These are phyloP conservation scores for Fusarium metavorans DNA, from an alignment of 2,329 filamentous ascomycete species.

Conservation along the genomic window DNA sequence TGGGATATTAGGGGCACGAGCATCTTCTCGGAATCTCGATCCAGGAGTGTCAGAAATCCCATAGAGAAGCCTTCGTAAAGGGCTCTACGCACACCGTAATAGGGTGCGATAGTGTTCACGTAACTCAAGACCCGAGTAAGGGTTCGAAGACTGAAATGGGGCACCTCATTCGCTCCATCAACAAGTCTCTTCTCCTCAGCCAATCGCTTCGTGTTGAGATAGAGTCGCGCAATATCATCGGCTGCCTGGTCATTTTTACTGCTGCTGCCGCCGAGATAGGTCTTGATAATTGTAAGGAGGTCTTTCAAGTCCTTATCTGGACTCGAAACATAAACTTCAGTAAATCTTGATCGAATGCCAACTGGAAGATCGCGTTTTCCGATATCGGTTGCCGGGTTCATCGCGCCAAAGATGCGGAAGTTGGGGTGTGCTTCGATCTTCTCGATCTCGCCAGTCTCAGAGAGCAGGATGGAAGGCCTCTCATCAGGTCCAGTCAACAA, in stretches of 20 bases:
- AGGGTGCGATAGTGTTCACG: slow-evolving; percentile 83
- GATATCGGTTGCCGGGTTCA: slow-evolving; percentile 98
- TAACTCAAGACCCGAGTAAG: slow-evolving; percentile 91
- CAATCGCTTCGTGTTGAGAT: slow-evolving; percentile 86
- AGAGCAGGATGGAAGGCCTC: slow-evolving; percentile 85
- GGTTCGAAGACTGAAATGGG: slow-evolving; percentile 96
- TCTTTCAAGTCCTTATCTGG: slow-evolving; percentile 90
- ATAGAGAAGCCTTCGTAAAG: slow-evolving; percentile 97
- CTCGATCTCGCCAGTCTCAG: slow-evolving; percentile 94
- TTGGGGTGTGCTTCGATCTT: slow-evolving; percentile 89
- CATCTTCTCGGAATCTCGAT: slow-evolving; percentile 82
- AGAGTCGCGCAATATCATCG: slow-evolving; percentile 86
- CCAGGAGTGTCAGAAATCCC: slow-evolving; percentile 93
- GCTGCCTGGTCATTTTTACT: slow-evolving; percentile 79
- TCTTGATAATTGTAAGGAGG: slow-evolving; percentile 86
- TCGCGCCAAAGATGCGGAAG: slow-evolving; percentile 96
- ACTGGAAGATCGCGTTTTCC: slow-evolving; percentile 94
- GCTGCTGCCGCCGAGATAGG: slow-evolving; percentile 81
- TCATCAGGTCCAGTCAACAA: slow-evolving; percentile 80
- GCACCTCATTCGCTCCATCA: slow-evolving; percentile 94
- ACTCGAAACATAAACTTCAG: slow-evolving; percentile 92
- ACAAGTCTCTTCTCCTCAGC: slow-evolving; percentile 87
- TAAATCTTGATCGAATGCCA: slow-evolving; percentile 91
- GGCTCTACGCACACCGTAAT: slow-evolving; percentile 86
- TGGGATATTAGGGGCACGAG: slow-evolving; percentile 84